Percentiles rank a stretch among this genome's conserved stretches.
Conservation (phyloP, 192 early-diverging fungal genomes). For the Mortierella antarctica region DNA sequence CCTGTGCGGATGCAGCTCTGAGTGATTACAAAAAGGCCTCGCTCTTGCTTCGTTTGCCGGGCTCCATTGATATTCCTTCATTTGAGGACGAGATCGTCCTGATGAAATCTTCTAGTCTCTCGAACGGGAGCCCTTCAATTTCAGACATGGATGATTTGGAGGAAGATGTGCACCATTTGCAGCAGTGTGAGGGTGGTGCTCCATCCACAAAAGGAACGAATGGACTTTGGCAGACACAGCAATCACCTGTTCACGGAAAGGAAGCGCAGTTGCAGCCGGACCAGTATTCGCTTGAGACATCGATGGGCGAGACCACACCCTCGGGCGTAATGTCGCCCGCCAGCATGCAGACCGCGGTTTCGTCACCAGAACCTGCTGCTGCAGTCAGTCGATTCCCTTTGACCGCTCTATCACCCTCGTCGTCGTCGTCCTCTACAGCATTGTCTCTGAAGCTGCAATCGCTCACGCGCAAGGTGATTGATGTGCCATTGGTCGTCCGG, state of each 20-base stretch:
- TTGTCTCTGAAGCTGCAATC: background rate
- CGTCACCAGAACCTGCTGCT: constrained; percentile 25
- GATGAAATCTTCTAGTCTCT: constrained; percentile 11
- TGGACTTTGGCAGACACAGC: background rate
- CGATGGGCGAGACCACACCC: constrained; percentile 33
- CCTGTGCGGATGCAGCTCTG: constrained; percentile 52
- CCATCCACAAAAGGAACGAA: background rate
- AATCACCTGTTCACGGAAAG: background rate
- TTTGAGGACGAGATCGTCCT: constrained; percentile 57
- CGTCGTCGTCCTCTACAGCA: background rate
- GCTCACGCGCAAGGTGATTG: constrained; percentile 55
- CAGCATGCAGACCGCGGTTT: constrained; percentile 23
- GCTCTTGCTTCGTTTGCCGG: constrained; percentile 62
- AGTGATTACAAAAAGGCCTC: constrained; percentile 64
- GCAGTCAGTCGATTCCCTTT: constrained; percentile 25
- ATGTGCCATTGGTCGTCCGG: constrained; percentile 68
- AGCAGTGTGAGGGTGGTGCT: background rate
- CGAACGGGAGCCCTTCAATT: constrained; percentile 15
- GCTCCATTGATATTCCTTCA: constrained; percentile 67
- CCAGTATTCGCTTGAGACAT: constrained; percentile 19
- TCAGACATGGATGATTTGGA: constrained; percentile 36
- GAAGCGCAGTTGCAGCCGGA: constrained; percentile 6
- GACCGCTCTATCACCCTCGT: constrained; percentile 8
- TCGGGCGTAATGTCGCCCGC: constrained; percentile 32
- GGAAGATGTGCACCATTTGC: constrained; percentile 7